Percentiles rank a stretch among this genome's conserved stretches.
These are phyloP conservation scores for Balamuthia mandrillaris DNA, from an alignment of 208 protist genomes.

Conservation along the genomic window DNA sequence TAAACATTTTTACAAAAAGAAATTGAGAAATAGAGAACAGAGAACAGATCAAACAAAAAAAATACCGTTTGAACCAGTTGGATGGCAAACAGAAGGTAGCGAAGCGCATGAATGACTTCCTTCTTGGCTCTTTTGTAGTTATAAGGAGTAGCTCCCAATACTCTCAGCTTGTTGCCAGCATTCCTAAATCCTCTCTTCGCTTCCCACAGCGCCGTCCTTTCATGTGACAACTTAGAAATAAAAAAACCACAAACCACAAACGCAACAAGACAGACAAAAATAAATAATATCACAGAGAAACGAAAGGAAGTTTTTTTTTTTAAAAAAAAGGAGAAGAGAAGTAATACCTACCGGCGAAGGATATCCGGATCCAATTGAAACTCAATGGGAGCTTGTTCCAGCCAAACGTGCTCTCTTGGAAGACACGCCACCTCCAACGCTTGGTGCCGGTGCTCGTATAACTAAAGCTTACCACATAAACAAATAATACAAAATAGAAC, in stretches of 20 bases:
- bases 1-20: too few relatives aligned
- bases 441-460: slow-evolving; percentile 23
- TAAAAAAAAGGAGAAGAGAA: not conserved
- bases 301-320: too few relatives aligned
- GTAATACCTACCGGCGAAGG: not conserved
- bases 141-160: not conserved
- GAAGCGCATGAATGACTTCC: slow-evolving; percentile 17
- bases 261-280: not conserved
- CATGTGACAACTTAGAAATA: not conserved
- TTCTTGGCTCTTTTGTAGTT: slow-evolving; percentile 6
- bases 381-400: not conserved
- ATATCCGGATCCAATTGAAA: not conserved
- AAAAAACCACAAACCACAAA: not conserved
- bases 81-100: slow-evolving; percentile 30
- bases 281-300: not conserved
- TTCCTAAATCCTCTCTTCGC: not conserved
- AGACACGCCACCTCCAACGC: not conserved
- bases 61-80: slow-evolving; percentile 11
- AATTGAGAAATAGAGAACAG: too few relatives aligned
- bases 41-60: too few relatives aligned
- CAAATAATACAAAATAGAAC: not conserved
- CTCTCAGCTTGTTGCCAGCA: not conserved
- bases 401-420: not conserved
- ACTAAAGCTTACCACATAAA: not conserved
- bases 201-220: slow-evolving; percentile 20